Conservation (phyloP, 2,329 filamentous ascomycete species). For the Penicillium sp. region DNA sequence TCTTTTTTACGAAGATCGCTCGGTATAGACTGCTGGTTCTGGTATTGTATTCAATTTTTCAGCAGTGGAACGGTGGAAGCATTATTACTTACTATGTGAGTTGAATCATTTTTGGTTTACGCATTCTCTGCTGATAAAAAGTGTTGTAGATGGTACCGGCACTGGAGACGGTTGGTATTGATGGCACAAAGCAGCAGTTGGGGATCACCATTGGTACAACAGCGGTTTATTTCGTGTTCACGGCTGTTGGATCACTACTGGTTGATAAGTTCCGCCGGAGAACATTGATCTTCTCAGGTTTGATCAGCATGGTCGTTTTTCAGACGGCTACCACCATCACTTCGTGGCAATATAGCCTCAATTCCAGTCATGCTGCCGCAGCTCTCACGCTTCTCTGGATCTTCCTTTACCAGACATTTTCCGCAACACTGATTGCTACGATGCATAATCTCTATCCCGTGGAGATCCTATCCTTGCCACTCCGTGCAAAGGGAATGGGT, state of each 20-base stretch:
- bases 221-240: constrained; percentile 53
- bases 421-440: constrained; percentile 51
- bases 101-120: neutral
- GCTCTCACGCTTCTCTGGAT: constrained; percentile 53
- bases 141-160: constrained; percentile 38
- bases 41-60: constrained; percentile 52
- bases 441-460: constrained; percentile 56
- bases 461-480: constrained; percentile 49
- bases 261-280: constrained; percentile 49
- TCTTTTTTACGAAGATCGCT: constrained; percentile 52
- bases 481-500: constrained; percentile 53
- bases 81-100: constrained; percentile 50
- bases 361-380: constrained; percentile 38
- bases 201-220: constrained; percentile 51
- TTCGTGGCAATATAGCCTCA: constrained; percentile 50
- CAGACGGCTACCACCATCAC: constrained; percentile 54
- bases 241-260: constrained; percentile 47
- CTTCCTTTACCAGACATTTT: constrained; percentile 55
- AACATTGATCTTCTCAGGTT: constrained; percentile 51
- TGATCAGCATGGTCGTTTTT: constrained; percentile 50
- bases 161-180: constrained; percentile 49
- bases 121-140: neutral
- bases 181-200: constrained; percentile 41
- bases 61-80: constrained; percentile 54
- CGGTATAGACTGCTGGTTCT: constrained; percentile 51